Evolutionary conservation across 2,329 filamentous ascomycete species (phyloP), one percentile per base, ranked within the genome.

Genomic region (Nigrospora osmanthi): DNA sequence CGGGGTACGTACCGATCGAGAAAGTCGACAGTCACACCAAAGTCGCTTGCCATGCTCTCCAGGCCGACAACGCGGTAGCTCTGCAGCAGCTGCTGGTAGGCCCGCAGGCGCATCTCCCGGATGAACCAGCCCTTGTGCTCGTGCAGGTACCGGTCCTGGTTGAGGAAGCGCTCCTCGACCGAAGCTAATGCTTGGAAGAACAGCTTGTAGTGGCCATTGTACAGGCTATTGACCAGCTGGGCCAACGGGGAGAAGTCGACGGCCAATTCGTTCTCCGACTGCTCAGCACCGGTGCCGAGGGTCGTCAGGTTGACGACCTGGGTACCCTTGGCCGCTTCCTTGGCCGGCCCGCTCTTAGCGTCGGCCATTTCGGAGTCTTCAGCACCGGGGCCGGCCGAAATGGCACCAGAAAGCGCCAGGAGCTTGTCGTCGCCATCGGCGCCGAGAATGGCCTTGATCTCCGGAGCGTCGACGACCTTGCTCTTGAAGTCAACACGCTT

Each of bases 401-500:
- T 70, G 31, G 85, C 83, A 15, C 90, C 89, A 30, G 83, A 82
- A 17, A 96, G 72, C 0, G 89, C 89, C 31, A 89, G 76, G 44
- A 95, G 72, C 68, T 91, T 91, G 61, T 96, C 90, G 57, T 94
- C 87, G 19, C 84, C 84, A 55, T 91, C 84, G 34, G 60, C 59
- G 47, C 91, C 93, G 19, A 98, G 80, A 52, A 98, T 94, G 34
- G 93, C 93, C 71, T 93, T 95, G 71, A 98, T 96, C 70, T 98
- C 93, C 12, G 93, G 91, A 9, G 93, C 93, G 65, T 98, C 93
- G 35, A 98, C 91, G 23, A 98, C 93, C 74, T 97, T 97, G 53
- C 87, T 87, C 76, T 98, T 98, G 79, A 98, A 98, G 67, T 98
- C 93, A 32, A 96, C 89, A 40, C 93, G 86, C 73, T 96, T 95